phyloP scores from a whole-genome alignment of 2,329 filamentous ascomycete species.

The Claviceps sp. region DNA sequence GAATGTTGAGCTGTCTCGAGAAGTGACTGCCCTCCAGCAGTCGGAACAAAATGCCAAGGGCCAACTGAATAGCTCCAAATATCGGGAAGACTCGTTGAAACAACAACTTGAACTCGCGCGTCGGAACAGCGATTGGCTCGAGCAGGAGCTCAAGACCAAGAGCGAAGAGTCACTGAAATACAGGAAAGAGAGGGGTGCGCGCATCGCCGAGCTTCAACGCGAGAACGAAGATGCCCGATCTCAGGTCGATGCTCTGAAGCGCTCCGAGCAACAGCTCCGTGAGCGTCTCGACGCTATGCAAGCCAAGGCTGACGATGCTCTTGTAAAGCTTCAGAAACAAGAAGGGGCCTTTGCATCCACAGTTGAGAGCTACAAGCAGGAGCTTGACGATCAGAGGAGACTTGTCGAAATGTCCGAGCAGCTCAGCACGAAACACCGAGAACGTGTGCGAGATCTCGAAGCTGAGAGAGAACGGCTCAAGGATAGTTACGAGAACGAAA shows the following conservation, averaged over 20 bases:
- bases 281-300: conserved; percentile 72
- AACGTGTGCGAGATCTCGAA: conserved; percentile 57
- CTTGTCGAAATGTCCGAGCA: conserved; percentile 73
- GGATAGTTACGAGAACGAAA: conserved; percentile 50
- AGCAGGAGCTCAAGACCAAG: conserved; percentile 83
- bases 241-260: conserved; percentile 62
- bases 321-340: conserved; percentile 70
- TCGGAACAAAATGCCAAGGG: conserved; percentile 71
- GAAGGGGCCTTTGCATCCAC: conserved; percentile 69
- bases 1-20: conserved; percentile 68
- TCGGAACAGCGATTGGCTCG: conserved; percentile 86
- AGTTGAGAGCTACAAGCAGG: conserved; percentile 77
- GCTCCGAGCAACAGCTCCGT: conserved; percentile 67
- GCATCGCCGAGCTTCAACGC: conserved; percentile 77
- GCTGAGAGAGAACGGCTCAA: conserved; percentile 44
- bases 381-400: conserved; percentile 68
- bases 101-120: conserved; percentile 83
- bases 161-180: conserved; percentile 75
- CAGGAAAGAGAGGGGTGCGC: conserved; percentile 86
- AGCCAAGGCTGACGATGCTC: conserved; percentile 72
- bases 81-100: conserved; percentile 77
- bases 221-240: conserved; percentile 74
- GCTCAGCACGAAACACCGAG: conserved; percentile 57
- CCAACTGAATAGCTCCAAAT: conserved; percentile 67
- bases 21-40: conserved; percentile 71